phyloP scores from a whole-genome alignment of 768 basidiomycete genomes.

The Epithele typhae region DNA sequence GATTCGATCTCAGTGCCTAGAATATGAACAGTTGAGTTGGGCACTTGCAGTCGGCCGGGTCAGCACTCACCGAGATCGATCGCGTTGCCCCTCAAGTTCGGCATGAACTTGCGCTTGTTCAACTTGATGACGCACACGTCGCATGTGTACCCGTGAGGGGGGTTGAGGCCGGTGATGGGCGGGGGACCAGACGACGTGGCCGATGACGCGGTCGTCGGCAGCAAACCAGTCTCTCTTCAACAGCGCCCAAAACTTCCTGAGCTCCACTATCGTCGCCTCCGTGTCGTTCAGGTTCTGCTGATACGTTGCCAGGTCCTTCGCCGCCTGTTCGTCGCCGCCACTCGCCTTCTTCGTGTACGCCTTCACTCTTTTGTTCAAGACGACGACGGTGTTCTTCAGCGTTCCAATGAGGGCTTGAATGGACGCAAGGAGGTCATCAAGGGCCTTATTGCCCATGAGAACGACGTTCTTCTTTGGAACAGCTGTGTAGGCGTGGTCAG shows the following conservation, averaged over 20 bases:
- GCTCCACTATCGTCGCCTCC: constrained; percentile 8
- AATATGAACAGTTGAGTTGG: constrained; percentile 5
- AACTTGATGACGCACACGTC: constrained; percentile 15
- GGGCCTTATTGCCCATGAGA: constrained; percentile 6
- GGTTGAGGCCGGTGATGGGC: constrained; percentile 9
- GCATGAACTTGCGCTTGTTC: constrained; percentile 12
- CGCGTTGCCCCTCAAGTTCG: constrained; percentile 12
- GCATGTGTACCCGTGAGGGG: constrained; percentile 13
- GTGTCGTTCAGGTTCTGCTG: no score
- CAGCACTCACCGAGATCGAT: constrained; percentile 25
- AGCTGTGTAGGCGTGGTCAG: constrained; percentile 18
- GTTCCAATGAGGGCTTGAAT: constrained; percentile 14
- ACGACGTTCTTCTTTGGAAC: constrained; percentile 25
- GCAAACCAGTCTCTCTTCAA: constrained; percentile 15
- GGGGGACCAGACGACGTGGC: constrained; percentile 18
- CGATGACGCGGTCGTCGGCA: constrained; percentile 12
- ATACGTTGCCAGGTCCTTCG: no score
- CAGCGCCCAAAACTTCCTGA: constrained; percentile 8
- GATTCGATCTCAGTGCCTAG: background rate
- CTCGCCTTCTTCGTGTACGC: no score
- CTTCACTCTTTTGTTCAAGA: no score
- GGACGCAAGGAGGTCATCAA: constrained; percentile 18
- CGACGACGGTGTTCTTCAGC: no score
- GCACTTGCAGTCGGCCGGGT: constrained; percentile 1
- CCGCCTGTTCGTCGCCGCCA: no score